These are phyloP conservation scores for Penicillium sp. DNA, from an alignment of 2,329 filamentous ascomycete genomes.

Conservation along the genomic window DNA sequence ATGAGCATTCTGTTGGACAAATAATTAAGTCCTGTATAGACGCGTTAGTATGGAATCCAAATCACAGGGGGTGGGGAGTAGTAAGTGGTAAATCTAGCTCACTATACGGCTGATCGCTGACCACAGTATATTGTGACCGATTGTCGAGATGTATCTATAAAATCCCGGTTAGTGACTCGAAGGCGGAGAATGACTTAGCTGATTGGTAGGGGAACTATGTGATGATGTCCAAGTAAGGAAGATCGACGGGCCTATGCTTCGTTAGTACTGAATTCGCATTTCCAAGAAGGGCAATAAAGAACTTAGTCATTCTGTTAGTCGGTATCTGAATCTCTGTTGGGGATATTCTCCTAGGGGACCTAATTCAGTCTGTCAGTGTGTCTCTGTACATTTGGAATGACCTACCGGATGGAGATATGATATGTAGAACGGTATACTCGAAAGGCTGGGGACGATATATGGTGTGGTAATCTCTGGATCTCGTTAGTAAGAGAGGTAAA, in stretches of 20 bases:
- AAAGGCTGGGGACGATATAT: not conserved
- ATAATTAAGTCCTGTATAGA: not conserved
- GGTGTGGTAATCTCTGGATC: no score
- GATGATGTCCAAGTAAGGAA: not conserved
- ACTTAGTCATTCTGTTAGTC: not conserved
- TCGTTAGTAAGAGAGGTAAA: not conserved
- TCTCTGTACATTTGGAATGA: not conserved
- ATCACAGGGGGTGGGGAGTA: not conserved
- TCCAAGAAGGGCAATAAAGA: not conserved
- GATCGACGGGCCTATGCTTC: not conserved
- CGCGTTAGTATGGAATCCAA: not conserved
- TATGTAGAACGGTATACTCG: not conserved
- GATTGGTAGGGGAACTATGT: not conserved
- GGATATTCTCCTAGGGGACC: not conserved
- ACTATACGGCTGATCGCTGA: not conserved
- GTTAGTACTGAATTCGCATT: not conserved
- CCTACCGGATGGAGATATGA: not conserved
- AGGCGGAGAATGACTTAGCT: not conserved
- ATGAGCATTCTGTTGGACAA: not conserved
- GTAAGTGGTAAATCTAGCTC: not conserved
- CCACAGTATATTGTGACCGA: not conserved
- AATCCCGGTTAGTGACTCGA: not conserved
- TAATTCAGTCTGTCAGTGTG: not conserved
- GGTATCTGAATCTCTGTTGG: not conserved
- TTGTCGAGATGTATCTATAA: not conserved